Evolutionary conservation across 345 rosid species (phyloP).

Genomic region (Citrus sinensis): DNA sequence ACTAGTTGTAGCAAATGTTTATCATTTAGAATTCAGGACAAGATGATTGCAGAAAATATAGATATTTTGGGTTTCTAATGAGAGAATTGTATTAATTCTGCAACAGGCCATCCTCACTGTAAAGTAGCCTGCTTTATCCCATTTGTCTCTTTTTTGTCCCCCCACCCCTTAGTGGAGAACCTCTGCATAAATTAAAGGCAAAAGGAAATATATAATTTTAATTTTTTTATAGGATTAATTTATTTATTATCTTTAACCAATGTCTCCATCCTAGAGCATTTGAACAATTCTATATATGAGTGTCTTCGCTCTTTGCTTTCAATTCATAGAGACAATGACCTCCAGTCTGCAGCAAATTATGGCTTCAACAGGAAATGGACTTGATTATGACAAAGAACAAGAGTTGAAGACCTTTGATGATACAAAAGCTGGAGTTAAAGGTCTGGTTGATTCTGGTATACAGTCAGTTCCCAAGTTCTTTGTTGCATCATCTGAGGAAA

Average conservation of each 20-base stretch:
- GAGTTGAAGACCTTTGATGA: neutral
- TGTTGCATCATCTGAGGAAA: neutral
- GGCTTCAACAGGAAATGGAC: neutral
- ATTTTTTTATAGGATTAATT: neutral
- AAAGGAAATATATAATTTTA: neutral
- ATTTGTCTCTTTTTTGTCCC: too few relatives aligned
- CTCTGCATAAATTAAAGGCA: neutral
- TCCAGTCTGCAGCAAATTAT: neutral
- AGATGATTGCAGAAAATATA: neutral
- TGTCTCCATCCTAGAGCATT: neutral
- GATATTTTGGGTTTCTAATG: too few relatives aligned
- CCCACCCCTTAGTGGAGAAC: neutral
- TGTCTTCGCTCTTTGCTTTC: neutral
- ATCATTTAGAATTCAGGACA: neutral
- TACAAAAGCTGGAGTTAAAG: conserved; percentile 1
- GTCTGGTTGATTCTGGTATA: neutral
- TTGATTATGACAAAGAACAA: neutral
- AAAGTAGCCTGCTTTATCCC: too few relatives aligned
- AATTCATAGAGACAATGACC: neutral
- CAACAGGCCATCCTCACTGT: neutral
- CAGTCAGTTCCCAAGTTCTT: neutral
- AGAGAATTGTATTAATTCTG: too few relatives aligned
- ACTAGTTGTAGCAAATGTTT: neutral
- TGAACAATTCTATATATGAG: neutral
- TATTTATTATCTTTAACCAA: neutral